Conservation (phyloP, 2,329 filamentous ascomycete genomes). For the Calonectria pauciramosa region DNA sequence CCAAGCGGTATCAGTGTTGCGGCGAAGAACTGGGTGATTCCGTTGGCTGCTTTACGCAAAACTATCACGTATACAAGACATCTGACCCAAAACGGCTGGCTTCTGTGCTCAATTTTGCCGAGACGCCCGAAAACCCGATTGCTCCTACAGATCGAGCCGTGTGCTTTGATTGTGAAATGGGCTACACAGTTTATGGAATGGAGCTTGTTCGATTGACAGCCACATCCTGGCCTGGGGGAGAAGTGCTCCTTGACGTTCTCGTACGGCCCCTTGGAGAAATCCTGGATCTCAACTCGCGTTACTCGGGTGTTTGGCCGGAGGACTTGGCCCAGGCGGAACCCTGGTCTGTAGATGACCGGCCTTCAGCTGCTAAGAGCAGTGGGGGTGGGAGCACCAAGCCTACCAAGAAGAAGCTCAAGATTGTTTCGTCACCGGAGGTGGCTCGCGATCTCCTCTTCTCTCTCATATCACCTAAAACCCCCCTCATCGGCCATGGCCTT, state of each 20-base stretch:
- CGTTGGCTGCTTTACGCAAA: constrained; percentile 77
- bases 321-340: constrained; percentile 79
- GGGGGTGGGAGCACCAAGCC: constrained; percentile 46
- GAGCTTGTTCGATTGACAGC: constrained; percentile 93
- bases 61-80: constrained; percentile 90
- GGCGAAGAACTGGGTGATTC: constrained; percentile 79
- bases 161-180: constrained; percentile 98
- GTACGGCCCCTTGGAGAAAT: constrained; percentile 88
- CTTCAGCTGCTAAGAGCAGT: constrained; percentile 44
- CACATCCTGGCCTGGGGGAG: constrained; percentile 85
- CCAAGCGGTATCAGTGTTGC: constrained; percentile 83
- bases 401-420: constrained; percentile 67
- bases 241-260: constrained; percentile 83
- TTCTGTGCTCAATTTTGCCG: constrained; percentile 81
- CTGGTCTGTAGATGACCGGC: constrained; percentile 54
- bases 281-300: constrained; percentile 91
- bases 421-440: constrained; percentile 80
- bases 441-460: constrained; percentile 85
- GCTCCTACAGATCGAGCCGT: constrained; percentile 73
- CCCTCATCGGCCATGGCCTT: constrained; percentile 91
- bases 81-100: constrained; percentile 83
- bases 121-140: constrained; percentile 77
- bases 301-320: constrained; percentile 86
- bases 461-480: constrained; percentile 81
- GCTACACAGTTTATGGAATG: constrained; percentile 88